Conservation (phyloP, 2,329 filamentous ascomycete species). For the Aspergillus hiratsukae region DNA sequence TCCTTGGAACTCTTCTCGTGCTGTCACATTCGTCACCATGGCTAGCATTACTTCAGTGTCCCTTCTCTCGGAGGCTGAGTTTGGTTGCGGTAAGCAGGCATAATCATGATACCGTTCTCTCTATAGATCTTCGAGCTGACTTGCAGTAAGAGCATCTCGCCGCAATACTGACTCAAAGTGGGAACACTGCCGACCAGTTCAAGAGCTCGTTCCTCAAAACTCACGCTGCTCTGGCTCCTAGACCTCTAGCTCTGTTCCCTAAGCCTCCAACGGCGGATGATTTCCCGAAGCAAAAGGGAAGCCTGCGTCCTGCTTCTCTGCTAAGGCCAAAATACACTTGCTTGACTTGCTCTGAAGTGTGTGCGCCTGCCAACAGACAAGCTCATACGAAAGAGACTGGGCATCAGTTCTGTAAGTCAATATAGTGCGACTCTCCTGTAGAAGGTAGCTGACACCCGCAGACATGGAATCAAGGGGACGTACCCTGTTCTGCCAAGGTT, state of each 20-base stretch:
- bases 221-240: constrained; percentile 26
- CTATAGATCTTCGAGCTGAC: constrained; percentile 15
- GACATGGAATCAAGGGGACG: constrained; percentile 40
- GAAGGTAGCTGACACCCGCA: constrained; percentile 15
- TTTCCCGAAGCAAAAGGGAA: constrained; percentile 13
- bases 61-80: constrained; percentile 36
- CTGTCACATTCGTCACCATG: constrained; percentile 18
- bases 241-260: constrained; percentile 24
- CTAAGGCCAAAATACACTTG: constrained; percentile 39
- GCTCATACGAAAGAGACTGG: constrained; percentile 35
- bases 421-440: neutral
- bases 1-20: neutral
- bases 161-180: constrained; percentile 27
- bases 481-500: constrained; percentile 37
- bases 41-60: constrained; percentile 31
- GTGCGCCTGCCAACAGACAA: constrained; percentile 27
- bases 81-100: constrained; percentile 36
- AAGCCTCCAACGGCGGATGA: constrained; percentile 22
- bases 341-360: constrained; percentile 33
- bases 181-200: constrained; percentile 32
- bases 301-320: constrained; percentile 21
- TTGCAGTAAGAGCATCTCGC: constrained; percentile 35
- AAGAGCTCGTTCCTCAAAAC: constrained; percentile 31
- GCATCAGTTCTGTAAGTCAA: constrained; percentile 38
- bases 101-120: neutral